A percentile compares a stretch with the other conserved stretches of the same genome.
These are phyloP conservation scores for Leucocoprinus leucothites DNA, from an alignment of 768 basidiomycete species.

Conservation along the genomic window DNA sequence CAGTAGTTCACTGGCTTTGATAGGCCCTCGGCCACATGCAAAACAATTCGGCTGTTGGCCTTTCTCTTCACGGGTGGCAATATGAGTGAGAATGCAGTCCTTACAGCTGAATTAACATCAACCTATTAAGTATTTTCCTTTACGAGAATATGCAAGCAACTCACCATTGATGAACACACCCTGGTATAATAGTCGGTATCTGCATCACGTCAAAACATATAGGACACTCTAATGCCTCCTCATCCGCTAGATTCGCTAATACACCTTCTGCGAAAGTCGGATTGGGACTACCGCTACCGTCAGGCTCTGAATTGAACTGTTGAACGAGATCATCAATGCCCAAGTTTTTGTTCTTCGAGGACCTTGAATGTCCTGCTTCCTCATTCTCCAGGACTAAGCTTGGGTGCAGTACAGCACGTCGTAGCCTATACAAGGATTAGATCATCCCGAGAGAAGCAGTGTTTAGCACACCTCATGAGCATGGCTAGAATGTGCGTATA, in stretches of 20 bases:
- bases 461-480: slow-evolving; percentile 77
- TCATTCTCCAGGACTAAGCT: slow-evolving; percentile 67
- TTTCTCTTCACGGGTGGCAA: slow-evolving; percentile 66
- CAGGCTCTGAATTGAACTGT: slow-evolving; percentile 41
- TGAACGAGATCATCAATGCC: slow-evolving; percentile 61
- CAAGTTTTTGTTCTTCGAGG: slow-evolving; percentile 40
- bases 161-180: slow-evolving; percentile 77
- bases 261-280: slow-evolving; percentile 58
- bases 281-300: slow-evolving; percentile 27
- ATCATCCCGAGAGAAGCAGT: background rate
- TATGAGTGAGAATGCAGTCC: slow-evolving; percentile 79
- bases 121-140: too few relatives aligned
- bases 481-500: slow-evolving; percentile 90
- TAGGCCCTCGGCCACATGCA: slow-evolving; percentile 68
- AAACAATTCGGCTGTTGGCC: slow-evolving; percentile 76
- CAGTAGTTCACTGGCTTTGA: slow-evolving; percentile 62
- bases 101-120: slow-evolving; percentile 56
- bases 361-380: slow-evolving; percentile 33
- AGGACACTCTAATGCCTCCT: slow-evolving; percentile 62
- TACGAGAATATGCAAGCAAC: slow-evolving; percentile 16
- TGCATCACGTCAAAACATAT: slow-evolving; percentile 83
- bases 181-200: slow-evolving; percentile 62
- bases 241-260: slow-evolving; percentile 58
- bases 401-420: slow-evolving; percentile 92
- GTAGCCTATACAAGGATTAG: slow-evolving; percentile 46